Conservation (phyloP, 345 rosid species). For the Gossypium anomalum region DNA sequence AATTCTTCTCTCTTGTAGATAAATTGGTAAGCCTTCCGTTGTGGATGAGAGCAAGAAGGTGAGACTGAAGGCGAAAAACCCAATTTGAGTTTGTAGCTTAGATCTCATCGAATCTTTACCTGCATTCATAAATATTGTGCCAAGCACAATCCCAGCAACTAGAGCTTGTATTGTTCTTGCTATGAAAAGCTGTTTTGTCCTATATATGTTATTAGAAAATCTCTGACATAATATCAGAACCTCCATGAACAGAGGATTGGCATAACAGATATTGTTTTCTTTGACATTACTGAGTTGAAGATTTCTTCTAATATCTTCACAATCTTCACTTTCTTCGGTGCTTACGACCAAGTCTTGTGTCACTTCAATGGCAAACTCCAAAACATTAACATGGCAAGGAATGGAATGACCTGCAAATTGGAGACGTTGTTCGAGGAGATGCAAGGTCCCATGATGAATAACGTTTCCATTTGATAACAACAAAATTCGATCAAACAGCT, state of each 20-base stretch:
- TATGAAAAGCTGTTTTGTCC: slow-evolving; percentile 70
- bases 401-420: background rate
- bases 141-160: slow-evolving; percentile 66
- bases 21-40: background rate
- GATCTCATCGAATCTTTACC: background rate
- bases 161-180: slow-evolving; percentile 70
- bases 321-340: background rate
- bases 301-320: background rate
- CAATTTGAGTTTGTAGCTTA: background rate
- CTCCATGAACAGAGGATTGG: background rate
- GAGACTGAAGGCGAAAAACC: slow-evolving; percentile 7
- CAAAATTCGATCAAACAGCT: background rate
- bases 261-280: background rate
- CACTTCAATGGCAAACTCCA: background rate
- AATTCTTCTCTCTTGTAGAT: background rate
- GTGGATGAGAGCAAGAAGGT: slow-evolving; percentile 1
- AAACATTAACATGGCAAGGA: background rate
- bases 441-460: background rate
- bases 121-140: slow-evolving; percentile 46
- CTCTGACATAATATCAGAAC: background rate
- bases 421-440: background rate
- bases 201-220: slow-evolving; percentile 57
- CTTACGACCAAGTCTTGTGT: background rate
- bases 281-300: background rate
- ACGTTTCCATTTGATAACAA: background rate